Conservation (phyloP, 2,329 filamentous ascomycete species). For the Lecanicillium sp. region DNA sequence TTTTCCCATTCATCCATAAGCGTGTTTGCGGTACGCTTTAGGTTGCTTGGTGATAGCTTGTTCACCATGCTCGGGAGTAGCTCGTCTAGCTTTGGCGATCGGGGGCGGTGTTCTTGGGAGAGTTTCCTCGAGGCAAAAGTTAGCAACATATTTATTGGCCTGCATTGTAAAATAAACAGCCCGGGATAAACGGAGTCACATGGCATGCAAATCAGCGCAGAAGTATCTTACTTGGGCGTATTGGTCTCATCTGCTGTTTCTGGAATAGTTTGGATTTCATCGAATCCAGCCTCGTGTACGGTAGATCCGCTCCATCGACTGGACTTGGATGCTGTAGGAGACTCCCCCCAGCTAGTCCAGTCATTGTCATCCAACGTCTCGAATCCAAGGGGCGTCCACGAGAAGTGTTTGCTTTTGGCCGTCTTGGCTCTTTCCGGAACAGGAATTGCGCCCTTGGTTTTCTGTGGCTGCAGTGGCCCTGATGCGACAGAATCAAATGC, state of each 20-base stretch:
- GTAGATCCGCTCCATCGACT: conserved; percentile 58
- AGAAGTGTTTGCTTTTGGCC: conserved; percentile 44
- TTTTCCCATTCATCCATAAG: conserved; percentile 91
- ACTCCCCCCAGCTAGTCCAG: conserved; percentile 60
- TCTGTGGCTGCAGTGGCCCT: conserved; percentile 12
- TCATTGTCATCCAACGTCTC: conserved; percentile 52
- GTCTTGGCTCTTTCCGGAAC: conserved; percentile 27
- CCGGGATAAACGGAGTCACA: neutral
- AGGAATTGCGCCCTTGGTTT: conserved; percentile 12
- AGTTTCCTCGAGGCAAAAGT: conserved; percentile 4
- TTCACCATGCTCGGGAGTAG: conserved; percentile 63
- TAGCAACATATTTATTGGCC: neutral
- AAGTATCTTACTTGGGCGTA: conserved; percentile 37
- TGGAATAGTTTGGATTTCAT: conserved; percentile 37
- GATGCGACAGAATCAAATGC: conserved; percentile 30
- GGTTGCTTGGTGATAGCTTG: conserved; percentile 63
- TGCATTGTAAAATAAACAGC: too few relatives aligned
- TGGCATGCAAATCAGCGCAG: too few relatives aligned
- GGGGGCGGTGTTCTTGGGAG: conserved; percentile 20
- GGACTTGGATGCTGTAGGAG: conserved; percentile 43
- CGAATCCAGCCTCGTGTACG: conserved; percentile 29
- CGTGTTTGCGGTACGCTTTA: conserved; percentile 75
- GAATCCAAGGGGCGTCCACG: conserved; percentile 50
- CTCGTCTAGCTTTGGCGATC: conserved; percentile 41
- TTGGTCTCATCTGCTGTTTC: conserved; percentile 39